A percentile compares a stretch with the other conserved stretches of the same genome.
phyloP scores from a whole-genome alignment of 2,329 filamentous ascomycete genomes.

The Exophiala mesophila region DNA sequence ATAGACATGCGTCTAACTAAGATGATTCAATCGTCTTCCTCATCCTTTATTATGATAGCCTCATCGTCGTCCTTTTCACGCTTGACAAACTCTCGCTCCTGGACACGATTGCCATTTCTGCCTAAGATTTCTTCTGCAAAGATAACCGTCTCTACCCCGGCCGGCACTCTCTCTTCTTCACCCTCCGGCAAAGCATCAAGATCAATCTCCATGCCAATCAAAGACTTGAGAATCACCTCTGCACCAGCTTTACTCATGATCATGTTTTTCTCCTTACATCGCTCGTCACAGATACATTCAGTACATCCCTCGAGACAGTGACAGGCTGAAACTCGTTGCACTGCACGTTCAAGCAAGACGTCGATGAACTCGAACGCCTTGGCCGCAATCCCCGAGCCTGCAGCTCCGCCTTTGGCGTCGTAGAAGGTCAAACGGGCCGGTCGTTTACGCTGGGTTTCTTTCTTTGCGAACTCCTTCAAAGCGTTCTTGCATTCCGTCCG shows the following conservation, averaged over 20 bases:
- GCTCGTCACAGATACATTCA: constrained; percentile 82
- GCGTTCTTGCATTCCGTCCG: constrained; percentile 89
- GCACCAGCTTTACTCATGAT: constrained; percentile 92
- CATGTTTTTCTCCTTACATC: constrained; percentile 79
- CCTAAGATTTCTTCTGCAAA: constrained; percentile 61
- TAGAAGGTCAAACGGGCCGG: constrained; percentile 90
- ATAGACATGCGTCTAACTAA: not conserved
- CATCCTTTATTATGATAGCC: constrained; percentile 27
- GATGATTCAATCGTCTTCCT: constrained; percentile 19
- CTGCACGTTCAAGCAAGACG: constrained; percentile 67
- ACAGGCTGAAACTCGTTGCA: constrained; percentile 71
- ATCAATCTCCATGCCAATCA: constrained; percentile 74
- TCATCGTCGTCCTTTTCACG: constrained; percentile 25
- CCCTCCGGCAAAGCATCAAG: constrained; percentile 82
- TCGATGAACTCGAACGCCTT: constrained; percentile 95
- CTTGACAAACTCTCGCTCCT: constrained; percentile 26
- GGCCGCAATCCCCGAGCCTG: constrained; percentile 78
- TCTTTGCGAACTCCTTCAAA: constrained; percentile 76
- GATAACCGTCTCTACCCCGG: constrained; percentile 77
- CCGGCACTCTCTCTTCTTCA: constrained; percentile 61
- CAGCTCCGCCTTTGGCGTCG: constrained; percentile 82
- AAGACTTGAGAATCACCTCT: constrained; percentile 69
- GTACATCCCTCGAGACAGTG: constrained; percentile 74
- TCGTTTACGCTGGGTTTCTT: constrained; percentile 58
- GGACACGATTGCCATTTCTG: constrained; percentile 28